A percentile compares a stretch with the other conserved stretches of the same genome.
Evolutionary conservation across 345 rosid genomes (phyloP).

Genomic region (Conringia planisiliqua): DNA sequence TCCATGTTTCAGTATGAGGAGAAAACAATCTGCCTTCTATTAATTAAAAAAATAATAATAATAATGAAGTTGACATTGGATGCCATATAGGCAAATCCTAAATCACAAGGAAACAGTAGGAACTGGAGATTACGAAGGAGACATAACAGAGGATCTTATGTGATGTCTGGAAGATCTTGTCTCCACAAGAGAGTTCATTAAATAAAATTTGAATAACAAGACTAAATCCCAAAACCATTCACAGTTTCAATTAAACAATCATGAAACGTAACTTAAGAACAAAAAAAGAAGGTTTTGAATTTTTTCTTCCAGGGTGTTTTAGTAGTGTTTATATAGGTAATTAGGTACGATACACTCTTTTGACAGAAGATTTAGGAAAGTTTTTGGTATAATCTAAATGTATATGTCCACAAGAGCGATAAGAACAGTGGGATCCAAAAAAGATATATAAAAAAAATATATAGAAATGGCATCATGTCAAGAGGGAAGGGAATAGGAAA

Average conservation of each 20-base stretch:
- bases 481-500: not conserved
- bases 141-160: slow-evolving; percentile 14
- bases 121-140: not conserved
- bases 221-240: not conserved
- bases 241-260: not conserved
- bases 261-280: not conserved
- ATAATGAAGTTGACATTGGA: slow-evolving; percentile 21
- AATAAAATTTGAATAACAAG: not conserved
- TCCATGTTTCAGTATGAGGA: not conserved
- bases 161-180: slow-evolving; percentile 5
- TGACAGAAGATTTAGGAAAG: not conserved
- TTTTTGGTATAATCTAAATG: not conserved
- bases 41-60: not conserved
- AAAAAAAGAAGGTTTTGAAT: not conserved
- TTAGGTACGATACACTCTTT: not conserved
- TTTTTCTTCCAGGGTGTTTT: not conserved
- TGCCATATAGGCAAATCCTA: slow-evolving; percentile 16
- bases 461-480: not conserved
- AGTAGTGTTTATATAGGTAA: not conserved
- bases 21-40: not conserved
- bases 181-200: not conserved
- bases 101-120: slow-evolving; percentile 9
- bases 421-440: not conserved
- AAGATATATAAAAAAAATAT: too few relatives aligned
- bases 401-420: not conserved